A percentile compares a stretch with the other conserved stretches of the same genome.
Conservation (phyloP, 2,329 filamentous ascomycete species). For the Amphichorda felina region DNA sequence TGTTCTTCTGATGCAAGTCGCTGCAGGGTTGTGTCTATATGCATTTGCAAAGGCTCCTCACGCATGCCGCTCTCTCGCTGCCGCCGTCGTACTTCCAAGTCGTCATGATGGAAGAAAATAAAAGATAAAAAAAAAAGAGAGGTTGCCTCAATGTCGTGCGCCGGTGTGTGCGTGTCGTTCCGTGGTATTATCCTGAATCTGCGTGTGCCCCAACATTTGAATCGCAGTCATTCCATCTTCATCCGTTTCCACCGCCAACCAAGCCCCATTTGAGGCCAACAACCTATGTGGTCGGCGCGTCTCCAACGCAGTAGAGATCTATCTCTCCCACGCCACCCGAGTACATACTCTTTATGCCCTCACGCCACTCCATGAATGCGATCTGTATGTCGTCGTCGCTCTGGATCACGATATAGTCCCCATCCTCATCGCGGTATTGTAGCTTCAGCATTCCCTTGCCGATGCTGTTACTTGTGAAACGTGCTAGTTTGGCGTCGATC, state of each 20-base stretch:
- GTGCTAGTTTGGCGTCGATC: constrained; percentile 87
- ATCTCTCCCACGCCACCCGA: constrained; percentile 76
- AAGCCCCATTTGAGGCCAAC: neutral
- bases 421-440: constrained; percentile 84
- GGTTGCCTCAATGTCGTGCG: constrained; percentile 3
- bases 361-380: constrained; percentile 89
- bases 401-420: constrained; percentile 85
- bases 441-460: constrained; percentile 73
- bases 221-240: no score
- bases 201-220: neutral
- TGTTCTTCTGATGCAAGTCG: constrained; percentile 9
- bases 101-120: neutral
- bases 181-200: neutral
- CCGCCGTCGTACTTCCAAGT: neutral
- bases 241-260: no score
- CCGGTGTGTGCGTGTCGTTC: neutral
- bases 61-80: neutral
- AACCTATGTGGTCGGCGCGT: constrained; percentile 12
- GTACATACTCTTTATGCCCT: constrained; percentile 45
- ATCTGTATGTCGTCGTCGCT: constrained; percentile 95
- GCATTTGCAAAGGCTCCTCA: constrained; percentile 5
- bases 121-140: constrained; percentile 11
- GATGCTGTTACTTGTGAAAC: constrained; percentile 76
- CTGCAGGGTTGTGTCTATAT: constrained; percentile 19
- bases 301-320: constrained; percentile 67